phyloP scores from a whole-genome alignment of 768 basidiomycete genomes.

The Lanmaoa pseudosensibilis region DNA sequence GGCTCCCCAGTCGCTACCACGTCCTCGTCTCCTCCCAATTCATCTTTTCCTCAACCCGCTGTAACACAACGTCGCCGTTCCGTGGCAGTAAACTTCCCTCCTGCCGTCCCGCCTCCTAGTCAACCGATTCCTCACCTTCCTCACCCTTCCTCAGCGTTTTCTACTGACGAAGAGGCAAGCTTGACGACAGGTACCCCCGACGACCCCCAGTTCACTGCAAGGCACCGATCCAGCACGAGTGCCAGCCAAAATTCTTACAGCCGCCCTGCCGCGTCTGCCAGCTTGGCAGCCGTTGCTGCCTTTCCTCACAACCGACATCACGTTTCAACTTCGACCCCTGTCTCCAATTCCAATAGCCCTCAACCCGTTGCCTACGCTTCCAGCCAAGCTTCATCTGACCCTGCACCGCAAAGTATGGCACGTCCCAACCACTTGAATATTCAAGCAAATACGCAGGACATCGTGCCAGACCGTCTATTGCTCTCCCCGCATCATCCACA shows the following conservation, averaged over 20 bases:
- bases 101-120: constrained; percentile 69
- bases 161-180: constrained; percentile 21
- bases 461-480: constrained; percentile 43
- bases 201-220: constrained; percentile 30
- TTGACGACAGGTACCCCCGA: constrained; percentile 27
- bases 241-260: constrained; percentile 28
- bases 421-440: constrained; percentile 25
- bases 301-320: constrained; percentile 56
- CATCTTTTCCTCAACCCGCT: constrained; percentile 32
- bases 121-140: constrained; percentile 75
- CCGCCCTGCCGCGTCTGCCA: constrained; percentile 46
- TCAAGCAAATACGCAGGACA: constrained; percentile 37
- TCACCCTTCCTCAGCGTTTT: constrained; percentile 22
- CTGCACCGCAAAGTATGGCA: constrained; percentile 54
- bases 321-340: constrained; percentile 27
- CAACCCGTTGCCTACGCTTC: constrained; percentile 35
- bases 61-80: constrained; percentile 61
- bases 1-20: constrained; percentile 27
- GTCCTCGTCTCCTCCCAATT: constrained; percentile 33
- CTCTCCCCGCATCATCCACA: constrained; percentile 47
- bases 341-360: constrained; percentile 29
- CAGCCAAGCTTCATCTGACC: constrained; percentile 53
- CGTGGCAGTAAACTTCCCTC: constrained; percentile 60
- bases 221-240: constrained; percentile 39
- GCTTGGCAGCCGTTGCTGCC: constrained; percentile 57